phyloP scores from a whole-genome alignment of 257 asterid genomes.

The Nicotiana tomentosiformis region DNA sequence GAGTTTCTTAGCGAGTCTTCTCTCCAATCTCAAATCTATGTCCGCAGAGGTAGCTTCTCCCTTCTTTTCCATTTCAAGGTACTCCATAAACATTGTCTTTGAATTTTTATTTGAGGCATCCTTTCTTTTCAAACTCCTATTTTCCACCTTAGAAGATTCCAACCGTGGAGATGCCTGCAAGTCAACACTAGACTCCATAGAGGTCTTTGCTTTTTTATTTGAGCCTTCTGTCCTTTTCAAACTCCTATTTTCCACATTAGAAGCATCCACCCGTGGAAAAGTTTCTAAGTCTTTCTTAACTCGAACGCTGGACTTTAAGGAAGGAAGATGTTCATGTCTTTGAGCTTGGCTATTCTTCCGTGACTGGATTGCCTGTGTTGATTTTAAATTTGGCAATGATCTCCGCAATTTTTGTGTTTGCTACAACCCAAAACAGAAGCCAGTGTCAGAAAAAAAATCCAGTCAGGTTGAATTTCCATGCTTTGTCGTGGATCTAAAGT shows the following conservation, averaged over 20 bases:
- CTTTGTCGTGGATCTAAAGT: not conserved
- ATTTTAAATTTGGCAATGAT: slow-evolving; percentile 10
- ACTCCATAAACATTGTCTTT: slow-evolving; percentile 45
- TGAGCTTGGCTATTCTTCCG: not conserved
- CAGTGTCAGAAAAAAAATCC: not conserved
- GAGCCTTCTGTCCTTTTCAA: slow-evolving; percentile 12
- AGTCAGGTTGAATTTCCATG: not conserved
- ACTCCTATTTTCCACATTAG: slow-evolving; percentile 7
- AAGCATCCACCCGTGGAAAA: not conserved
- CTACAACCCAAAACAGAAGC: slow-evolving; percentile 18
- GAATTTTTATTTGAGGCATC: slow-evolving; percentile 16
- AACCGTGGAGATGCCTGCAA: not conserved
- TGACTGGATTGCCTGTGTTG: not conserved
- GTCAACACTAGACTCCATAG: not conserved
- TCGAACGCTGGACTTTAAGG: not conserved
- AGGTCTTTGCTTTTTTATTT: not conserved
- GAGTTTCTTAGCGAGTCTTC: slow-evolving; percentile 73
- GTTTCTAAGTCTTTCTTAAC: not conserved
- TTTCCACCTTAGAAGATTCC: slow-evolving; percentile 13
- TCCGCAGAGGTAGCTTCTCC: slow-evolving; percentile 32
- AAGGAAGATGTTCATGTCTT: not conserved
- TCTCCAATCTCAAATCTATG: slow-evolving; percentile 59
- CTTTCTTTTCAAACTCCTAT: slow-evolving; percentile 31
- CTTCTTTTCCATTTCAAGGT: slow-evolving; percentile 50
- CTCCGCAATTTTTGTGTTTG: slow-evolving; percentile 22